Conservation (phyloP, 495 filamentous ascomycete genomes). For the Penicillium odoratum region DNA sequence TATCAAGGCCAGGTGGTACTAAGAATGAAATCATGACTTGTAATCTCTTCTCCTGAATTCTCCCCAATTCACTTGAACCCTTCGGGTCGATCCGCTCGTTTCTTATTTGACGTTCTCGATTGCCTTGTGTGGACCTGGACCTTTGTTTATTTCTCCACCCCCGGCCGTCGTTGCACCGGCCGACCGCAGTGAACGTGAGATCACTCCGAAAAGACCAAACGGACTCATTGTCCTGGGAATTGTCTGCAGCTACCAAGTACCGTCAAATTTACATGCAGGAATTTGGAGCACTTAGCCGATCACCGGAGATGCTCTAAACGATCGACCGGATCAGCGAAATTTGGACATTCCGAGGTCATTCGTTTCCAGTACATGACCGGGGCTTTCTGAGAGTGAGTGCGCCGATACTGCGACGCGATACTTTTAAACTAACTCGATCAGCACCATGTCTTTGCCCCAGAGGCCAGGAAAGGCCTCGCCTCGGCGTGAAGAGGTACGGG, state of each 20-base stretch:
- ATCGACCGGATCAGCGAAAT: neutral
- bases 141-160: constrained; percentile 34
- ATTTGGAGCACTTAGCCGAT: neutral
- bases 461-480: constrained; percentile 60
- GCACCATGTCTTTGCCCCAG: constrained; percentile 66
- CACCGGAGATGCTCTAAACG: neutral
- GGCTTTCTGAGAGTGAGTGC: constrained; percentile 12
- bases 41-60: neutral
- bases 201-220: no score
- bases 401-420: neutral
- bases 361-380: constrained; percentile 2
- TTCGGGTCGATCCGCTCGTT: constrained; percentile 10
- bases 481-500: constrained; percentile 54
- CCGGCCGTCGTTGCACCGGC: constrained; percentile 24
- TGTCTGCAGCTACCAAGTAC: neutral
- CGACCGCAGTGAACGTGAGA: constrained; percentile 16
- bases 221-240: neutral
- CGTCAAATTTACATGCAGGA: neutral
- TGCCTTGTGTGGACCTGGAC: constrained; percentile 4
- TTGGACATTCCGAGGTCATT: neutral
- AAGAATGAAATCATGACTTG: no score
- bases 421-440: neutral
- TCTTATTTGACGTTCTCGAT: constrained; percentile 5
- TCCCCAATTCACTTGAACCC: neutral
- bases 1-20: neutral